A percentile compares a stretch with the other conserved stretches of the same genome.
phyloP scores from a whole-genome alignment of 225 moss, liverwort and hornwort species.

The Physcomitrium patens region DNA sequence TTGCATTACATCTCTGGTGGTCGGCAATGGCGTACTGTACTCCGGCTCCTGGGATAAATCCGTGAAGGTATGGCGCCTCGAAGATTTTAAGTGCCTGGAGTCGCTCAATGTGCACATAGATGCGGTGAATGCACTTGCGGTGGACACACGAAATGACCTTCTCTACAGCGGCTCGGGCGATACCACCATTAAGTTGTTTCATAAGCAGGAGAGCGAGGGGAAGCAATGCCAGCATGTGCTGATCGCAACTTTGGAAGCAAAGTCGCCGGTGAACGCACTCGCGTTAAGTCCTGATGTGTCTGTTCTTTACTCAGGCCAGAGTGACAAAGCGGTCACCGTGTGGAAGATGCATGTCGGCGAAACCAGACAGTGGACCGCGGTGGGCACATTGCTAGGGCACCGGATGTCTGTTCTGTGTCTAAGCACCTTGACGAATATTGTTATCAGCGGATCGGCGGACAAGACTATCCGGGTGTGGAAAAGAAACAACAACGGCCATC shows the following conservation, averaged over 20 bases:
- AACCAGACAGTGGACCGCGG: conserved; percentile 27
- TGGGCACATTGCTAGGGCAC: conserved; percentile 44
- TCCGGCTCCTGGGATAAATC: conserved; percentile 57
- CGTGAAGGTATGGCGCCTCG: conserved; percentile 48
- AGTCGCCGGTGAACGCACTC: conserved; percentile 55
- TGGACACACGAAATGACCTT: conserved; percentile 23
- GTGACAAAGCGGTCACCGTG: conserved; percentile 40
- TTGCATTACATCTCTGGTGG: conserved; percentile 48
- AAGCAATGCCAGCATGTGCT: conserved; percentile 23
- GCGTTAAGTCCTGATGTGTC: conserved; percentile 42
- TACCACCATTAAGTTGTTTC: conserved; percentile 41
- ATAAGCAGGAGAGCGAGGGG: conserved; percentile 2
- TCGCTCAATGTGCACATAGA: conserved; percentile 42
- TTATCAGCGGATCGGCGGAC: conserved; percentile 58
- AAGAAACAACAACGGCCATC: conserved; percentile 20
- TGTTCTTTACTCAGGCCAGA: conserved; percentile 52
- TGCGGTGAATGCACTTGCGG: conserved; percentile 47
- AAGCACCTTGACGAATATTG: conserved; percentile 33
- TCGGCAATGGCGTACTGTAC: conserved; percentile 42
- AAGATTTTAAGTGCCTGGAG: conserved; percentile 41
- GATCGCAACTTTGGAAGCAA: conserved; percentile 35
- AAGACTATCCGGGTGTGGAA: conserved; percentile 57
- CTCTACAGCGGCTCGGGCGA: conserved; percentile 54
- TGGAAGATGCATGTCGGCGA: conserved; percentile 35
- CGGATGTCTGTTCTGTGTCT: conserved; percentile 44